Conservation (phyloP, 2,329 filamentous ascomycete species). For the Xylogone sp. region DNA sequence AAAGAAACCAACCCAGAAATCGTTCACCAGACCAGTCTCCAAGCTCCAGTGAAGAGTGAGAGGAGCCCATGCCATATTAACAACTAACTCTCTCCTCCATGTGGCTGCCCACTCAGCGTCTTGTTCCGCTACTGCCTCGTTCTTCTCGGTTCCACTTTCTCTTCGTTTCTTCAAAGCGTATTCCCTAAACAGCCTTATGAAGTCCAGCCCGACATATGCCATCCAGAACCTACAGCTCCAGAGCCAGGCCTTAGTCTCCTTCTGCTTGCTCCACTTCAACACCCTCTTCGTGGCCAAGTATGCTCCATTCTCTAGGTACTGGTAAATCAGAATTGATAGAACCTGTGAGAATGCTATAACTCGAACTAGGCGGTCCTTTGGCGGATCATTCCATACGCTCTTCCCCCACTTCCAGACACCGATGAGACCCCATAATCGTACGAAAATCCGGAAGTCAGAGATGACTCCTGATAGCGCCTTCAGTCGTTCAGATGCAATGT, state of each 20-base stretch:
- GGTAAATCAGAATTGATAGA: constrained; percentile 63
- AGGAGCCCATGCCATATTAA: constrained; percentile 74
- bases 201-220: constrained; percentile 71
- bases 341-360: constrained; percentile 66
- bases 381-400: constrained; percentile 33
- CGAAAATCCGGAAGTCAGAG: constrained; percentile 67
- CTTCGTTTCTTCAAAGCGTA: constrained; percentile 23
- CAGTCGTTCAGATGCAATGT: constrained; percentile 47
- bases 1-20: constrained; percentile 53
- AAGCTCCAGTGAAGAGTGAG: constrained; percentile 81
- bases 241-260: constrained; percentile 57
- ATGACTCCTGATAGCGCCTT: constrained; percentile 62
- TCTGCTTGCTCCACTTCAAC: constrained; percentile 52
- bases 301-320: constrained; percentile 78
- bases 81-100: constrained; percentile 65
- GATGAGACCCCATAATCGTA: constrained; percentile 73
- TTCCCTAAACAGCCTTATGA: constrained; percentile 53
- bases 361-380: constrained; percentile 40
- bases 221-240: constrained; percentile 82
- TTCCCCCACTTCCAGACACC: constrained; percentile 68
- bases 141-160: constrained; percentile 22
- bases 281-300: constrained; percentile 74
- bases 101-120: constrained; percentile 26
- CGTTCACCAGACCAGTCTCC: constrained; percentile 59
- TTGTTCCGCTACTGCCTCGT: constrained; percentile 23